These are phyloP conservation scores for Penicillium sp. DNA, from an alignment of 2,329 filamentous ascomycete genomes.

Conservation along the genomic window DNA sequence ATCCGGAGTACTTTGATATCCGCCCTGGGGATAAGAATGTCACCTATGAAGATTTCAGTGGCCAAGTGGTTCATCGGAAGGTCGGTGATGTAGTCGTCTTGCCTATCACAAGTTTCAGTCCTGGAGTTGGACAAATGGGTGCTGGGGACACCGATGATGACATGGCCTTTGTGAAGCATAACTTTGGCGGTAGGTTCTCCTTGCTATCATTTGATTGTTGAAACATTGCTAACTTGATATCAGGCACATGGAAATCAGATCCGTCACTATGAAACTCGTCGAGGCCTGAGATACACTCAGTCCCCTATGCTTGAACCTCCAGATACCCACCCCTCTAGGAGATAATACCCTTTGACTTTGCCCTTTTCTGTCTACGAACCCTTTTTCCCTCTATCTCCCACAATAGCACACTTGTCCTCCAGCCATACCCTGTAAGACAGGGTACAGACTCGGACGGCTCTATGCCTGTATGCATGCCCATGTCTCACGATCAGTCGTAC, in stretches of 20 bases:
- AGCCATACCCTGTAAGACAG: background rate
- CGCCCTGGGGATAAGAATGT: constrained; percentile 61
- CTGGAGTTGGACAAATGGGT: constrained; percentile 88
- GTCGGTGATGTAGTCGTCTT: constrained; percentile 90
- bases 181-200: constrained; percentile 70
- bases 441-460: background rate
- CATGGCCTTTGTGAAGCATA: constrained; percentile 96
- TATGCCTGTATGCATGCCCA: constrained; percentile 1
- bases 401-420: background rate
- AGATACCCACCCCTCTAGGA: no score
- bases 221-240: constrained; percentile 5
- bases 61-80: constrained; percentile 74
- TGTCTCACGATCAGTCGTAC: constrained; percentile 13
- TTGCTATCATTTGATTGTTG: background rate
- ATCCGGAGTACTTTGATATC: constrained; percentile 82
- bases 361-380: background rate
- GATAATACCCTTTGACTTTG: background rate
- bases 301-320: background rate
- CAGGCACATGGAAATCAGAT: constrained; percentile 39
- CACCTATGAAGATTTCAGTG: constrained; percentile 82
- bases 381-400: background rate
- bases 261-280: constrained; percentile 25
- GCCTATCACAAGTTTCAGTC: constrained; percentile 95
- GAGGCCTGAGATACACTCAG: background rate
- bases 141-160: constrained; percentile 82